Evolutionary conservation across 495 filamentous ascomycete species (phyloP), one percentile per base, ranked within the genome.

Genomic region (Penicillium odoratum): DNA sequence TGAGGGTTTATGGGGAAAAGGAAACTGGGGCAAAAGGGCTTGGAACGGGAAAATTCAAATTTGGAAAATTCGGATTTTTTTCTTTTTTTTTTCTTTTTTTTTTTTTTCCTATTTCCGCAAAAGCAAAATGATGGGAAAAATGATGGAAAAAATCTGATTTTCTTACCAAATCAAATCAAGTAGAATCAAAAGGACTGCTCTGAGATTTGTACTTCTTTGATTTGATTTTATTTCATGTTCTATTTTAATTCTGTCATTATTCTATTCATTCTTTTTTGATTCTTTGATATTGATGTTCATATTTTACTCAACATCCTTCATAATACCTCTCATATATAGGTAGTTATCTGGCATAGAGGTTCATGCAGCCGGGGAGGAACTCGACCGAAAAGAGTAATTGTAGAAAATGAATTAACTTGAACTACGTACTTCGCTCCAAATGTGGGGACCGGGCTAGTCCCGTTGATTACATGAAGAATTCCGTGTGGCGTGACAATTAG

Each of bases 401-500:
- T 47, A 43, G 53, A 30, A 68, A 57, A 59, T 58, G 55, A 53
- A 68, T 63, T 65, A 59, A 58, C 63, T 51, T 56, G 50, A n/a
- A 50, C 59, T 51, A 58, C 30, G 31, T 51, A 60, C 62, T 63
- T 38, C 48, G 47, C 53, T 36, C 55, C 26, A 48, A 56, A 55
- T 59, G 66, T 66, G 66, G 63, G 48, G 63, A 60, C 59, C 53
- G 59, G 59, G 59, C 59, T 42, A 61, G 47, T 61, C 50, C 53
- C 59, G 59, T 15, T 36, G 60, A 61, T 61, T 65, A 65, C 34
- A 34, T 65, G 59, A 68, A 60, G 62, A 65, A 59, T 54, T 49
- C 58, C 64, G 60, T 63, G 63, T 66, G 63, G 63, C 65, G 59
- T 66, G 65, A 64, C 40, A 31, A 9, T 16, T 18, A 51, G 64